Base-by-base conservation (phyloP, 768 basidiomycete species). In the Auriscalpium vulgare region DNA sequence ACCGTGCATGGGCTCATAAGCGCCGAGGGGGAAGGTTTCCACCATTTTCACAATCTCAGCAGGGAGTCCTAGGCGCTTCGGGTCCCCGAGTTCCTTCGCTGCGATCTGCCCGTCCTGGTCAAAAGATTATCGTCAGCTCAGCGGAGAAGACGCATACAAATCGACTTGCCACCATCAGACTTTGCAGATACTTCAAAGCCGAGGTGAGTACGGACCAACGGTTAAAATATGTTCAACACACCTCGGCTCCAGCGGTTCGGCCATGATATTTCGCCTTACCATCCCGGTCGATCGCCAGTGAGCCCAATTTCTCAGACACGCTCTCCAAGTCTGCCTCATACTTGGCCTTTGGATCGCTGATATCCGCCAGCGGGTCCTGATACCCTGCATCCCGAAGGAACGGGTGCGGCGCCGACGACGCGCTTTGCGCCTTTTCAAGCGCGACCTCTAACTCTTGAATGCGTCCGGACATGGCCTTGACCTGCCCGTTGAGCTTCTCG, bases 181-280 rank as follows among this genome's bases (percentile, higher is more conserved):
- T 51, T 55, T 63, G 57, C 48, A 68, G 51, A 46, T 68, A 67
- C 63, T 60, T 29, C 29, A 29, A 7, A 29, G 29, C 29, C 7
- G 29, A 29, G 29, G 29, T 29, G 4, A 44, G 21, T 44, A 50
- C 50, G 9, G 21, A 46, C 17, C 53, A 34, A 13, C 47, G 45
- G 45, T 56, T 40, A 53, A 38, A 21, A 8, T 50, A 34, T 6
- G 36, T 40, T 10, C 49, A 14, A 38, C 23, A 45, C 59, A 79
- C 80, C 72, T 80, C 79, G 21, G 78, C 75, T 16, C 74, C 70
- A 21, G 78, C 74, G 5, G 75, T 74, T 56, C 74, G 76, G 11
- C 80, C 79, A 59, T 77, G 75, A 64, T 80, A 81, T 55, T 70
- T 74, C 1, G 74, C 67, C 50, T 76, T 74, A n/a, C 79, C 80